Percentiles rank a stretch among this genome's conserved stretches.
Evolutionary conservation across 768 basidiomycete species (phyloP).

Genomic region (Cytidiella melzeri): DNA sequence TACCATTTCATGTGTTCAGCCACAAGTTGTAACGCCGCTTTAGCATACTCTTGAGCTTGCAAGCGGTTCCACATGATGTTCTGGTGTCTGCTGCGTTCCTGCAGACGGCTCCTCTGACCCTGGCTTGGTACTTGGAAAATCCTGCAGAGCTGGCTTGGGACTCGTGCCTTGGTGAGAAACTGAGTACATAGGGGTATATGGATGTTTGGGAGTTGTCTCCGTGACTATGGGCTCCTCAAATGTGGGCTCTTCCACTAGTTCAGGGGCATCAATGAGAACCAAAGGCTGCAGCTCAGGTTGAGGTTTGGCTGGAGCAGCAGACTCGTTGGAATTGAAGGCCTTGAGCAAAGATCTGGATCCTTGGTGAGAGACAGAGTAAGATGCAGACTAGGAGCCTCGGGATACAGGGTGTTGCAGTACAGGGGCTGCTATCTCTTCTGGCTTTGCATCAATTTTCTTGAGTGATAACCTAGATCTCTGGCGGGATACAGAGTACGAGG

Average conservation of each 20-base stretch:
- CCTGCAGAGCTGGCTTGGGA: conserved; percentile 3
- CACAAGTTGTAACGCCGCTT: too few species aligned
- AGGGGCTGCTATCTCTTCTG: conserved; percentile 16
- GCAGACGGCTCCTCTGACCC: too few species aligned
- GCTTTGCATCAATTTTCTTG: conserved; percentile 14
- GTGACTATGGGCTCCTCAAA: not conserved
- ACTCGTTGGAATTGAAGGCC: not conserved
- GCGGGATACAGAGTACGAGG: conserved; percentile 11
- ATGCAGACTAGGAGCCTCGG: not conserved
- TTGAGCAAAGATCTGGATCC: not conserved
- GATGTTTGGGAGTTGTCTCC: not conserved
- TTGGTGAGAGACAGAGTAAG: not conserved
- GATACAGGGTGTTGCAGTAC: too few species aligned
- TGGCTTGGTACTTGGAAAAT: too few species aligned
- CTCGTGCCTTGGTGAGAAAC: conserved; percentile 17
- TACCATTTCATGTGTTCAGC: too few species aligned
- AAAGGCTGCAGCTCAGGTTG: not conserved
- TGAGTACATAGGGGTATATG: conserved; percentile 24
- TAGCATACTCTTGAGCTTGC: too few species aligned
- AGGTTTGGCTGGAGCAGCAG: conserved; percentile 1
- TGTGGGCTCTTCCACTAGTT: not conserved
- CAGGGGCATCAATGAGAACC: not conserved
- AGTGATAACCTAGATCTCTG: conserved; percentile 6
- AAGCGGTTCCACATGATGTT: too few species aligned
- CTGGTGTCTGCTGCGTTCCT: too few species aligned